Conservation (phyloP, 2,329 filamentous ascomycete genomes). For the Trichoderma sp. region DNA sequence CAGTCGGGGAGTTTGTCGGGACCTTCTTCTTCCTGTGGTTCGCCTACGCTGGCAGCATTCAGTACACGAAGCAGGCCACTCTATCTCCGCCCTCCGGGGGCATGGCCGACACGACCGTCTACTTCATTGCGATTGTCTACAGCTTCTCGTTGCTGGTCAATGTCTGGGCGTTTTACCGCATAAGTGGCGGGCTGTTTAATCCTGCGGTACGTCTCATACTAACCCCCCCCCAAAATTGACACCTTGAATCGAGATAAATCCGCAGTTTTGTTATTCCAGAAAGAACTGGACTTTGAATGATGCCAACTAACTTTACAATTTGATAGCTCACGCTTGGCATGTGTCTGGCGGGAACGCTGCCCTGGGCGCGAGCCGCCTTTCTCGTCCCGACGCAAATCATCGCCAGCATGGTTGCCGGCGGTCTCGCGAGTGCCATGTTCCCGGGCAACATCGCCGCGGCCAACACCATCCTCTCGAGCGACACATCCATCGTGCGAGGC, state of each 20-base stretch:
- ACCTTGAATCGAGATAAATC: no score
- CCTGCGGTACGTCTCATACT: not conserved
- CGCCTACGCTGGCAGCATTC: not conserved
- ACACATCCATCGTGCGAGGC: not conserved
- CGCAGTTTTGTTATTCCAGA: not conserved
- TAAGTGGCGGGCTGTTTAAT: slow-evolving; percentile 6
- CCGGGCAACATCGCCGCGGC: not conserved
- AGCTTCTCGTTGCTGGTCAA: slow-evolving; percentile 1
- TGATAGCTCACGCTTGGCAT: not conserved
- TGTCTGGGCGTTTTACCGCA: slow-evolving; percentile 2
- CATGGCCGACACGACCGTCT: not conserved
- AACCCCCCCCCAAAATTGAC: no score
- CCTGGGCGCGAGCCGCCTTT: slow-evolving; percentile 4
- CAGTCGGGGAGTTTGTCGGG: not conserved
- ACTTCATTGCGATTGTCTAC: not conserved
- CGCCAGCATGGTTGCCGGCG: slow-evolving; percentile 1
- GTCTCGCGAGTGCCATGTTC: slow-evolving; percentile 4
- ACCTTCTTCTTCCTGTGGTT: slow-evolving; percentile 1
- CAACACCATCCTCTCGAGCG: not conserved
- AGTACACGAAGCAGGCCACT: not conserved
- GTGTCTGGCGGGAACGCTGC: not conserved
- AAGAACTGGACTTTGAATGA: not conserved
- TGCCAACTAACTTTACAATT: not conserved
- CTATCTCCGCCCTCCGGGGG: not conserved
- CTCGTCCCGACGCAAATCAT: slow-evolving; percentile 5